Evolutionary conservation across 768 basidiomycete species (phyloP).

Genomic region (Phylloporus arenicola): DNA sequence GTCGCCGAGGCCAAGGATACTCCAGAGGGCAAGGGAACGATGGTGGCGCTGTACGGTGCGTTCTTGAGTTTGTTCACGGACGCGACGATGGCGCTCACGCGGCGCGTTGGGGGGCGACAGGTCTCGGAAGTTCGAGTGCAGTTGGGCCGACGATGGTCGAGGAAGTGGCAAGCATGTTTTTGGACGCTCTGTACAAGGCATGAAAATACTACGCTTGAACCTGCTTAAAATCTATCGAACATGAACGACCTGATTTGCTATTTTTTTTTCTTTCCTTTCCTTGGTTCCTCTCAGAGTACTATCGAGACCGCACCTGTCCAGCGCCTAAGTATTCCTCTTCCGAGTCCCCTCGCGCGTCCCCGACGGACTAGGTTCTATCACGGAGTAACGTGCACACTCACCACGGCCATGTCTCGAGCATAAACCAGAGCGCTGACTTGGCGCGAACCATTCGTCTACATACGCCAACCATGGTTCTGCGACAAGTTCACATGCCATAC

Average conservation of each 20-base stretch:
- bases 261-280: not conserved
- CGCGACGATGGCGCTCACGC: not conserved
- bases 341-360: not conserved
- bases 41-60: slow-evolving; percentile 90
- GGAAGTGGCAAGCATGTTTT: slow-evolving; percentile 69
- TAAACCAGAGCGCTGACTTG: not conserved
- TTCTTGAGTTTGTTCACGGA: slow-evolving; percentile 5
- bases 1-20: slow-evolving; percentile 62
- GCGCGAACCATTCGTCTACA: too few species aligned
- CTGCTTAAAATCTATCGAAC: too few species aligned
- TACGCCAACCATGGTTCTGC: too few species aligned
- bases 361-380: too few species aligned
- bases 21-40: slow-evolving; percentile 71
- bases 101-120: slow-evolving; percentile 31
- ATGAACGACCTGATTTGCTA: not conserved
- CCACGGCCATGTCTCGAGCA: too few species aligned
- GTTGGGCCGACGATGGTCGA: slow-evolving; percentile 79
- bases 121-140: slow-evolving; percentile 75
- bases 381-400: too few species aligned
- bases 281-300: not conserved
- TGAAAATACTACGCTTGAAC: slow-evolving; percentile 19
- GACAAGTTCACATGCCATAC: not conserved
- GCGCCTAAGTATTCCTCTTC: too few species aligned
- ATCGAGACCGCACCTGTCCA: not conserved
- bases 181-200: slow-evolving; percentile 80